Evolutionary conservation across 208 protist genomes (phyloP).

Genomic region (Trypanosoma scelopori): DNA sequence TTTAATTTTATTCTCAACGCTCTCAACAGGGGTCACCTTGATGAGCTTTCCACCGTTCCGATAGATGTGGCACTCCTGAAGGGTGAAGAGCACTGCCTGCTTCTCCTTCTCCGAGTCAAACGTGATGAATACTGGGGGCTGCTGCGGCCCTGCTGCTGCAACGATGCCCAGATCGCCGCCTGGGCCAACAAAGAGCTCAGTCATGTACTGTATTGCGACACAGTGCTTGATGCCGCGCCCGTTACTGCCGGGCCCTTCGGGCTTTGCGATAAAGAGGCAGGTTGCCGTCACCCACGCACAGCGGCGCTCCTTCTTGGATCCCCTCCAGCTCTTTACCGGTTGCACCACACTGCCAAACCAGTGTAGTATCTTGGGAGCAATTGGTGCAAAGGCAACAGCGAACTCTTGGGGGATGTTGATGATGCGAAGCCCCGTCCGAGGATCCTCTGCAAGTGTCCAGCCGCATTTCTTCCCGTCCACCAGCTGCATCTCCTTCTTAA

Average conservation of each 20-base stretch:
- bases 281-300: conserved; percentile 29
- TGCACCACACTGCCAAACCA: conserved; percentile 21
- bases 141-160: conserved; percentile 13
- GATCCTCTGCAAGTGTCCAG: conserved; percentile 27
- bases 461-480: conserved; percentile 11
- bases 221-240: conserved; percentile 17
- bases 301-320: conserved; percentile 1
- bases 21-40: conserved; percentile 7
- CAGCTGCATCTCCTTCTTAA: conserved; percentile 24
- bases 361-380: conserved; percentile 21
- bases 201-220: conserved; percentile 25
- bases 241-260: conserved; percentile 4
- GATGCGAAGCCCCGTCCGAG: conserved; percentile 27
- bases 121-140: conserved; percentile 6
- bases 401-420: conserved; percentile 11
- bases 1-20: conserved; percentile 3
- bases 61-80: conserved; percentile 25
- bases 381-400: conserved; percentile 2
- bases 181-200: conserved; percentile 19
- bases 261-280: conserved; percentile 19
- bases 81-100: conserved; percentile 5
- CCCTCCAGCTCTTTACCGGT: conserved; percentile 18
- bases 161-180: conserved; percentile 21
- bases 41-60: conserved; percentile 11
- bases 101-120: conserved; percentile 19